Evolutionary conservation across 2,329 filamentous ascomycete genomes (phyloP).

Genomic region (Fulvia fulva): DNA sequence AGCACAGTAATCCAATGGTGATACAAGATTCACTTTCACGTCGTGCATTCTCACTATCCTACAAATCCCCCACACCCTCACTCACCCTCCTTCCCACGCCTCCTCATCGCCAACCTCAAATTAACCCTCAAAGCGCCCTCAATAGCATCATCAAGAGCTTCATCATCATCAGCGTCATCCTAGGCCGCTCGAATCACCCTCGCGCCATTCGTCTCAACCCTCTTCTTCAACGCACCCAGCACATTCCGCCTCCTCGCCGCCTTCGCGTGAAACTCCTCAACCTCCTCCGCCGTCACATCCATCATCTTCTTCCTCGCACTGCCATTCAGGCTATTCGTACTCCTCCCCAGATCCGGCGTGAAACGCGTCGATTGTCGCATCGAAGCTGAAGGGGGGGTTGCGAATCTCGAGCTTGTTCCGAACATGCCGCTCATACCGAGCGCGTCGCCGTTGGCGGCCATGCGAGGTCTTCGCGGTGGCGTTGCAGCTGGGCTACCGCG

Average conservation of each 20-base stretch:
- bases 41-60: too few relatives aligned
- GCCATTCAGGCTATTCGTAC: conserved; percentile 27
- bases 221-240: conserved; percentile 36
- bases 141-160: neutral
- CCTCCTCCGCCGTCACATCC: conserved; percentile 40
- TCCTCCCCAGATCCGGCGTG: conserved; percentile 21
- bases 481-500: conserved; percentile 37
- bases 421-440: conserved; percentile 37
- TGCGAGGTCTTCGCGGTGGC: conserved; percentile 25
- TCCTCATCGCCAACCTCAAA: too few relatives aligned
- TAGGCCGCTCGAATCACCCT: conserved; percentile 15
- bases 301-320: conserved; percentile 36
- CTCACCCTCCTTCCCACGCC: too few relatives aligned
- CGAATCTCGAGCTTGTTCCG: conserved; percentile 25
- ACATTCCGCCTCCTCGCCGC: conserved; percentile 37
- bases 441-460: conserved; percentile 30
- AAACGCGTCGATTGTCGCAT: conserved; percentile 30
- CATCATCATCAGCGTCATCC: neutral
- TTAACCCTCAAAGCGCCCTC: too few relatives aligned
- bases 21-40: too few relatives aligned
- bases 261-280: conserved; percentile 36
- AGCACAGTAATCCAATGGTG: too few relatives aligned
- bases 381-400: conserved; percentile 26
- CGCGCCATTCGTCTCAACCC: conserved; percentile 29
- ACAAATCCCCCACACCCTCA: too few relatives aligned